Evolutionary conservation across 345 rosid species (phyloP), one percentile per base, ranked within the genome.

Genomic region (Carallia pectinifolia): DNA sequence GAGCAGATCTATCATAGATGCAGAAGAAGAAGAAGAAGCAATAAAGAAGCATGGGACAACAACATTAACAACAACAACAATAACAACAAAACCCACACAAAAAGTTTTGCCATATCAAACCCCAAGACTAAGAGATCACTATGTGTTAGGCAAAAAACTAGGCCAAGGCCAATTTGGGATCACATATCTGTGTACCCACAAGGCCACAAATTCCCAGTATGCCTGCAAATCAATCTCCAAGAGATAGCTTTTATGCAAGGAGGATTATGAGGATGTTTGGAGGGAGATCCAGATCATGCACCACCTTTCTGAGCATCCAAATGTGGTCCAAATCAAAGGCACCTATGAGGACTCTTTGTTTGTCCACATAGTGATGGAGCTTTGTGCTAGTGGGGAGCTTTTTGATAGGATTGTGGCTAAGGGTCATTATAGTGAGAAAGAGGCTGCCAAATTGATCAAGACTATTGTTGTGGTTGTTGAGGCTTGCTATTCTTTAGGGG

Each of bases 321-420:
- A 84, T 77, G 89, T 90, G 72, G 94, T 90, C 58, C 79, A 88
- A 29, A 88, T 90, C 23, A 87, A 87, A 74, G 97, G 89, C 27
- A 91, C 98, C 6, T 94, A 90, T 37, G 98, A 94, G 78, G 98
- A 94, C 70, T 79, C 87, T n/a, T 88, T 92, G 59, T 94, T 92
- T 53, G 99, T 95, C 31, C 99, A 95, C 80, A 76, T 95, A 75
- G 99, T 95, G 1, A 95, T 95, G 99, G 99, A 95, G 84, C 77
- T 95, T 5, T 95, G 99, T 58, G 93, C 80, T 3, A 97, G 99
- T 1, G 99, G 99, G 0, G 99, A 95, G 89, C 90, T 92, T 40
- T 95, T 95, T 64, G 99, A 95, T 65, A 76, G 97, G 82, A 95
- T 95, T 63, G 96, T 95, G 33, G 89, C 88, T 0, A 95, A 87